Percentiles rank a stretch among this genome's conserved stretches.
Evolutionary conservation across 306 rosid species (phyloP).

Genomic region (Prunus armeniaca): DNA sequence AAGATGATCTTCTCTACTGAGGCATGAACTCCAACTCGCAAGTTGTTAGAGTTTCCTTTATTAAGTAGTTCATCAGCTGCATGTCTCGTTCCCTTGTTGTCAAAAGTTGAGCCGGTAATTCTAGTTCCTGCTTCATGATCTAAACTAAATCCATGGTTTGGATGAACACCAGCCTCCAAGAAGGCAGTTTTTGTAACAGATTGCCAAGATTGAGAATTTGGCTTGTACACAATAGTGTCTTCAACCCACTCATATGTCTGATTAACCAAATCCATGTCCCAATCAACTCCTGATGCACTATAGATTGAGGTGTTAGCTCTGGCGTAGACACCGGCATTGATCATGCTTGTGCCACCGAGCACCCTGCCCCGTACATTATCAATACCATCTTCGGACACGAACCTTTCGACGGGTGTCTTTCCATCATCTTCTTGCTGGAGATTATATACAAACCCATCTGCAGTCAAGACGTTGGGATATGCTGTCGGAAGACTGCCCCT

Average conservation of each 20-base stretch:
- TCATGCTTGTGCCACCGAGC: no score
- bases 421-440: no score
- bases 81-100: no score
- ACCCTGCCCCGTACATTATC: no score
- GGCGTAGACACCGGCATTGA: neutral
- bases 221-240: constrained; percentile 4
- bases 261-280: constrained; percentile 28
- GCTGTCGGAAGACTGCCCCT: neutral
- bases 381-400: no score
- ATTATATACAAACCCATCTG: no score
- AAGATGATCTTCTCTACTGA: constrained; percentile 17
- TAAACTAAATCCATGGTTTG: constrained; percentile 14
- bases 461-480: neutral
- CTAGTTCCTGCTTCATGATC: constrained; percentile 16
- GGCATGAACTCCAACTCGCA: constrained; percentile 20
- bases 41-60: neutral
- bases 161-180: constrained; percentile 3
- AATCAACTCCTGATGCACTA: neutral
- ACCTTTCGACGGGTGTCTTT: no score
- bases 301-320: constrained; percentile 17
- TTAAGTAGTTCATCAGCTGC: no score
- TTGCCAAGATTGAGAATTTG: constrained; percentile 11
- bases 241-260: constrained; percentile 30
- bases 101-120: neutral
- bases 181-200: neutral